These are phyloP conservation scores for Nicotiana noctiflora DNA, from an alignment of 257 asterid genomes.

Conservation along the genomic window DNA sequence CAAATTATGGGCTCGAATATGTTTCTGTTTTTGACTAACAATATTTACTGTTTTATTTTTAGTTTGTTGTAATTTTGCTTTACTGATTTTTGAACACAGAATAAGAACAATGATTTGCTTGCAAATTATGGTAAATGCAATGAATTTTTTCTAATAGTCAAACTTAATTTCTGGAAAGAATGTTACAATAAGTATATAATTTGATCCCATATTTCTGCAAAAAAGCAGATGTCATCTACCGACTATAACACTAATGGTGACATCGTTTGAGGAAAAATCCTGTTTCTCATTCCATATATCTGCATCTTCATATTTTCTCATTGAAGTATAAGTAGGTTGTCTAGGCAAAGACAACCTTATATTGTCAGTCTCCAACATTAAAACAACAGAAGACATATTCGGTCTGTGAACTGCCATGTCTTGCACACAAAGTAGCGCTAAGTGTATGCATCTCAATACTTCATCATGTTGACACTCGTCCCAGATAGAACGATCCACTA, in stretches of 20 bases:
- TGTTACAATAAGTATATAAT: no score
- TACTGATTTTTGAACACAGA: no score
- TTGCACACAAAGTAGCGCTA: conserved; percentile 73
- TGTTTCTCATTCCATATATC: conserved; percentile 37
- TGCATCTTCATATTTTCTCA: conserved; percentile 34
- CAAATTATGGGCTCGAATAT: no score
- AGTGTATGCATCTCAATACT: conserved; percentile 56
- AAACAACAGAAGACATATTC: conserved; percentile 48
- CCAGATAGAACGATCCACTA: conserved; percentile 40
- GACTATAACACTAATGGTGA: conserved; percentile 49
- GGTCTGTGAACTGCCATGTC: conserved; percentile 59
- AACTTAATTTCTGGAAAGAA: no score
- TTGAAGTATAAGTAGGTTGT: conserved; percentile 54
- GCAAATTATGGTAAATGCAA: no score
- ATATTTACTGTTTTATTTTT: no score
- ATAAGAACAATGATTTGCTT: no score
- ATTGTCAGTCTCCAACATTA: conserved; percentile 65
- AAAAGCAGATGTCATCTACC: conserved; percentile 43
- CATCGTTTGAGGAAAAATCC: conserved; percentile 47
- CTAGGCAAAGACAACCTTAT: conserved; percentile 45
- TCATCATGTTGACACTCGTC: conserved; percentile 28
- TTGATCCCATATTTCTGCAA: background rate
- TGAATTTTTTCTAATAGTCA: no score
- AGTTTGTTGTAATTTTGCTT: no score
- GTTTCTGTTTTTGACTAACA: no score